phyloP scores from a whole-genome alignment of 2,329 filamentous ascomycete genomes.

The Hymenoscyphus salicellus region DNA sequence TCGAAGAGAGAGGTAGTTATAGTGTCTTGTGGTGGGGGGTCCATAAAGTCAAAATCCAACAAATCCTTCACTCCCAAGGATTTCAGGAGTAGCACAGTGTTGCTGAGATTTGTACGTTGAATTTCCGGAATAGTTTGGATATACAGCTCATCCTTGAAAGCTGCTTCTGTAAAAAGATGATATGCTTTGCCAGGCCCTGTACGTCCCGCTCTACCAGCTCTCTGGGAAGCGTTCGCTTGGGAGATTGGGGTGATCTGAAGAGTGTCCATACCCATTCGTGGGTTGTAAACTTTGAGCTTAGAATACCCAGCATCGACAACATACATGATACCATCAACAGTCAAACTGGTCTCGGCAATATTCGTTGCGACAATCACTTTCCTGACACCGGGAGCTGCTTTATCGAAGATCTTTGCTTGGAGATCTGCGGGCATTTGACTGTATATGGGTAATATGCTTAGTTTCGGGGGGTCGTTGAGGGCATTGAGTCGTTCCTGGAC shows the following conservation, averaged over 20 bases:
- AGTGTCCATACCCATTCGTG: constrained; percentile 98
- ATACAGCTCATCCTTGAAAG: constrained; percentile 94
- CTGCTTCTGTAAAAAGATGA: constrained; percentile 88
- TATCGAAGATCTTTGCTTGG: constrained; percentile 96
- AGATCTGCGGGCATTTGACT: constrained; percentile 99
- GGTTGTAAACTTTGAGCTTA: constrained; percentile 98
- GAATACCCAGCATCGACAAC: constrained; percentile 95
- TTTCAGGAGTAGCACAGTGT: constrained; percentile 91
- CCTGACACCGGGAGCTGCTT: constrained; percentile 81
- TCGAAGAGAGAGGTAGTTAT: constrained; percentile 97
- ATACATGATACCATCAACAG: constrained; percentile 98
- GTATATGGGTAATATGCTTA: constrained; percentile 95
- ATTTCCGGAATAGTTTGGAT: constrained; percentile 97
- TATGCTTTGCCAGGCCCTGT: constrained; percentile 96
- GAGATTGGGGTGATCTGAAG: constrained; percentile 97
- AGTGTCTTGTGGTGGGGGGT: constrained; percentile 94
- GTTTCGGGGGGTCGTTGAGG: constrained; percentile 89
- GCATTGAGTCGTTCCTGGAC: constrained; percentile 82
- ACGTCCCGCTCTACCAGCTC: constrained; percentile 87
- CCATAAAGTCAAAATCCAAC: constrained; percentile 98
- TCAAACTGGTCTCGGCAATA: constrained; percentile 96
- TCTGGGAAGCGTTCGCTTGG: constrained; percentile 90
- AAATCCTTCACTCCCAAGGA: constrained; percentile 91
- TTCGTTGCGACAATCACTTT: constrained; percentile 99
- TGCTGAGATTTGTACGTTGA: constrained; percentile 91